Percentiles rank a stretch among this genome's conserved stretches.
These are phyloP conservation scores for Plasmopara viticola DNA, from an alignment of 352 stramenopile species.

Conservation along the genomic window DNA sequence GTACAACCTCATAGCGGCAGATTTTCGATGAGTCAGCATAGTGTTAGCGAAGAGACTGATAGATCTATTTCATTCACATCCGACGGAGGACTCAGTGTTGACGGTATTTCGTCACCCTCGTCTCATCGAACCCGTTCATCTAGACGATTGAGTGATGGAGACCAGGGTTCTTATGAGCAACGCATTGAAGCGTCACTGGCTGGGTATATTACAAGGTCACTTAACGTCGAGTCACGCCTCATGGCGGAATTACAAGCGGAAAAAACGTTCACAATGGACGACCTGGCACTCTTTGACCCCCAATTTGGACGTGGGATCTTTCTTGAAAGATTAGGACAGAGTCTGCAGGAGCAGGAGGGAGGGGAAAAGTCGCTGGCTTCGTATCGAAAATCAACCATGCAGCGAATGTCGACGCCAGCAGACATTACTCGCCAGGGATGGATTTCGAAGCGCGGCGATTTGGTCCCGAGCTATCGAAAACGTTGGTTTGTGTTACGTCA, in stretches of 20 bases:
- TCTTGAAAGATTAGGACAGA: slow-evolving; percentile 56
- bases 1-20: slow-evolving; percentile 15
- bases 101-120: slow-evolving; percentile 24
- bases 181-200: slow-evolving; percentile 57
- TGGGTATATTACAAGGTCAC: slow-evolving; percentile 45
- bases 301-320: slow-evolving; percentile 68
- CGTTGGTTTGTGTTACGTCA: slow-evolving; percentile 74
- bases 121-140: slow-evolving; percentile 22
- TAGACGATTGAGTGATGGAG: slow-evolving; percentile 37
- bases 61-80: slow-evolving; percentile 57
- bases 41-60: slow-evolving; percentile 59
- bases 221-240: slow-evolving; percentile 35
- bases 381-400: slow-evolving; percentile 61
- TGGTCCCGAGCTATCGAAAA: slow-evolving; percentile 74
- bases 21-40: slow-evolving; percentile 32
- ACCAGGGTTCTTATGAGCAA: slow-evolving; percentile 53
- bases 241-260: slow-evolving; percentile 22
- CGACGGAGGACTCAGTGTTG: slow-evolving; percentile 39
- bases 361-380: slow-evolving; percentile 50
- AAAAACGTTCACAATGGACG: slow-evolving; percentile 52
- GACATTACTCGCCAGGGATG: slow-evolving; percentile 58
- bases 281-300: slow-evolving; percentile 58
- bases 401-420: slow-evolving; percentile 38
- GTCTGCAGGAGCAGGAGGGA: slow-evolving; percentile 54
- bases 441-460: slow-evolving; percentile 70